Base-by-base conservation (phyloP, 306 rosid genomes). In the Fragaria vesca region DNA sequence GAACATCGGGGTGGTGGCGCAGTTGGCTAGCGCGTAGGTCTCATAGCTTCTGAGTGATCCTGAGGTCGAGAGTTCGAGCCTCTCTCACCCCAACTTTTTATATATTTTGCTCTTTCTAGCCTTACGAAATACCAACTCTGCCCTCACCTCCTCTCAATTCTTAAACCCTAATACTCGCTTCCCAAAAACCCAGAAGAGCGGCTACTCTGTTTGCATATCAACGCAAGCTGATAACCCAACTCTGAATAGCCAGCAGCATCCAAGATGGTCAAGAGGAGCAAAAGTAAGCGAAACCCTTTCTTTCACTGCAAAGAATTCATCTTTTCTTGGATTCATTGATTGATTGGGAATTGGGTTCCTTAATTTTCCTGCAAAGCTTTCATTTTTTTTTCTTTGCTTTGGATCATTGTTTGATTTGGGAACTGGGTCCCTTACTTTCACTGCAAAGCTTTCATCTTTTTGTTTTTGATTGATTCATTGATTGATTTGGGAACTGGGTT, bases 1-100 rank as follows among this genome's bases (percentile, higher is more conserved):
- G 0, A 47, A 76, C 2, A 12, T 2, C 0, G 89, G 92, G 92
- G 89, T 89, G 91, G 93, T 87, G 93, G 93, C 89, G 93, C 93
- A 87, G 91, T 87, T 89, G 89, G 93, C 91, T 89, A 83, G 93
- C 91, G 91, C 89, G 91, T 87, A 89, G 91, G 89, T 87, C 93
- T 89, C 93, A 89, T 87, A 89, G 91, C 91, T 72, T 10, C 6
- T 78, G 89, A 85, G 90, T 71, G 0, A 89, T 86, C 90, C 90
- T 89, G 89, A 87, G 90, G 93, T 89, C 90, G 93, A 81, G 86
- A 87, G 90, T 89, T 85, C 90, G 89, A 89, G 88, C 90, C 90
- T 87, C 89, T 89, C 90, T 87, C 88, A 85, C 86, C 89, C 93
- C 89, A 74, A 0, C 3, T 0, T 0, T 55, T 5, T 5, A 36